Base-by-base conservation (phyloP, 108 stramenopile species). In the Mayamaea pseudoterrestris region DNA sequence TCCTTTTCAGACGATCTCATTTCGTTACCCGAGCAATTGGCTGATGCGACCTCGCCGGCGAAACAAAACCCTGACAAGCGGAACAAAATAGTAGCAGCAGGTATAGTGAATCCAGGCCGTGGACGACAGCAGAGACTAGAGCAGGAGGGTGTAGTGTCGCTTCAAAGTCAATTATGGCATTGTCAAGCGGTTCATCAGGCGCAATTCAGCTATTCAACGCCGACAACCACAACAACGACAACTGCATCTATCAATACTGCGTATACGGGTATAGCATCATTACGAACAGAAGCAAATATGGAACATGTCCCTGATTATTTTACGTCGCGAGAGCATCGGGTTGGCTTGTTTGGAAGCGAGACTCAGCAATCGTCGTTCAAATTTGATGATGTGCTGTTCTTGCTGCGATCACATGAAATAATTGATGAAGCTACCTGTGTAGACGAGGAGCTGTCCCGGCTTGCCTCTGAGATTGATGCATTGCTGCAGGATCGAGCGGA, bases 381-480 rank as follows among this genome's bases (percentile, higher is more conserved):
- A 30, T 35, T 39, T 23, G 25, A 51, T 18, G 35, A 51, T 35
- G 22, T 14, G 3, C 17, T 51, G 4, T 35, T 51, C 37, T 21
- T 51, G 9, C 29, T 51, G 35, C 34, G 35, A 35, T 6, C 11
- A 16, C 35, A 51, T 37, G 50, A 35, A 20, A 36, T 51, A 16
- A 20, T 29, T 9, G 62, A 65, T 35, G 77, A 79, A 61, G 14
- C 35, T 11, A 42, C 46, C 0, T 60, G 66, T 16, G 59, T 69
- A 20, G 31, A 57, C 30, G 58, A 66, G 22, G 77, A 79, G 41
- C 37, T 71, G 17, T 27, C 28, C 12, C 42, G 47, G 5, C 13
- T 74, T 44, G 49, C 50, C 22, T 28, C 44, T 24, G 77, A 79
- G 57, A 57, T 79, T 30, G 49, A 57, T 29, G 50, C 65, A 6